These are phyloP conservation scores for Fusarium citri DNA, from an alignment of 2,329 filamentous ascomycete genomes.

Conservation along the genomic window DNA sequence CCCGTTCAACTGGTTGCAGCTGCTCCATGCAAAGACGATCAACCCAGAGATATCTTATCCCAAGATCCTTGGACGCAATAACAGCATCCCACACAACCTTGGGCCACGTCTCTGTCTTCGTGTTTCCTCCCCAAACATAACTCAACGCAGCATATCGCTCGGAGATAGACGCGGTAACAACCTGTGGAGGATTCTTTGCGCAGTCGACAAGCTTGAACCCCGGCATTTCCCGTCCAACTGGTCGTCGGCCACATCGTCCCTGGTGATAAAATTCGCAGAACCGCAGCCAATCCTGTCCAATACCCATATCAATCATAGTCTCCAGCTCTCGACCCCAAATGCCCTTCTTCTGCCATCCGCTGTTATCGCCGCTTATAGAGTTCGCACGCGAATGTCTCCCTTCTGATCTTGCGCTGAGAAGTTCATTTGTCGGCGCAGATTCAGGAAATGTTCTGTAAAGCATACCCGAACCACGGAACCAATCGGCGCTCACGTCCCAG, in stretches of 20 bases:
- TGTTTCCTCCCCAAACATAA: slow-evolving; percentile 52
- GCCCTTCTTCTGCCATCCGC: slow-evolving; percentile 48
- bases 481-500: slow-evolving; percentile 49
- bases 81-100: slow-evolving; percentile 50
- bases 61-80: slow-evolving; percentile 48
- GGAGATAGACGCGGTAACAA: slow-evolving; percentile 45
- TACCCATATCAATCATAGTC: slow-evolving; percentile 45
- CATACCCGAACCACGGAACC: slow-evolving; percentile 52
- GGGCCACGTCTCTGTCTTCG: slow-evolving; percentile 46
- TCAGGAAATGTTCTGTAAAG: slow-evolving; percentile 49
- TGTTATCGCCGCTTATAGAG: slow-evolving; percentile 34
- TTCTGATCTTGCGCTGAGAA: slow-evolving; percentile 39
- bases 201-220: slow-evolving; percentile 52
- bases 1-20: slow-evolving; percentile 39
- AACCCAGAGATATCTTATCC: slow-evolving; percentile 54
- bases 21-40: slow-evolving; percentile 53
- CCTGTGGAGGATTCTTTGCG: slow-evolving; percentile 47
- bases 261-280: slow-evolving; percentile 52
- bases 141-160: slow-evolving; percentile 52
- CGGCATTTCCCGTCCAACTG: slow-evolving; percentile 41
- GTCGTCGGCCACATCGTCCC: slow-evolving; percentile 49
- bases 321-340: slow-evolving; percentile 52
- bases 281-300: slow-evolving; percentile 50
- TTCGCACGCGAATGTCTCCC: slow-evolving; percentile 37
- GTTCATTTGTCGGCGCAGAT: slow-evolving; percentile 33